Evolutionary conservation across 78 protist genomes (phyloP).

Genomic region (Cyanophora paradoxa): DNA sequence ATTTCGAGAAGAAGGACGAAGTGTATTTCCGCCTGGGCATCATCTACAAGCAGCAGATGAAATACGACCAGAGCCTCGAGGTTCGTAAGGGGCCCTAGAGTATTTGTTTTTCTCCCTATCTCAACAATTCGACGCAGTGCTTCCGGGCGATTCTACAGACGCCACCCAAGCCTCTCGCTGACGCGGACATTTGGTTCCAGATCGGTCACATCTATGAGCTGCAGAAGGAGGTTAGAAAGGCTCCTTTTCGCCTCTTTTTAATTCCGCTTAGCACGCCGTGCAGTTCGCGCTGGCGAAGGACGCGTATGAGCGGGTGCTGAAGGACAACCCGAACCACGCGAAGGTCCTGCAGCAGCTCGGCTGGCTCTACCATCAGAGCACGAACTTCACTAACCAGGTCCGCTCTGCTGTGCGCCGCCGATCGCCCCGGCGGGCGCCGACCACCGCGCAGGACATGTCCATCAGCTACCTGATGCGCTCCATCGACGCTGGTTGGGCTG

Average conservation of each 20-base stretch:
- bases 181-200: slow-evolving; percentile 74
- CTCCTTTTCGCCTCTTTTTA: neutral
- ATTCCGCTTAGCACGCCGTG: neutral
- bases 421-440: too few relatives aligned
- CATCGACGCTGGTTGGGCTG: slow-evolving; percentile 42
- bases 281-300: slow-evolving; percentile 51
- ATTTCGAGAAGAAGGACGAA: slow-evolving; percentile 65
- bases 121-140: slow-evolving; percentile 21
- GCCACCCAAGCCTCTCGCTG: slow-evolving; percentile 63
- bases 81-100: neutral
- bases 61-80: neutral
- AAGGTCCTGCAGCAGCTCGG: slow-evolving; percentile 71
- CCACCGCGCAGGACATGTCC: too few relatives aligned
- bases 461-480: slow-evolving; percentile 39
- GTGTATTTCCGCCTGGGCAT: slow-evolving; percentile 73
- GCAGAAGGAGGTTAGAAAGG: slow-evolving; percentile 55
- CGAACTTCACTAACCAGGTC: slow-evolving; percentile 34
- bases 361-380: slow-evolving; percentile 65
- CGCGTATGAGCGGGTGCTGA: slow-evolving; percentile 64
- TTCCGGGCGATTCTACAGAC: slow-evolving; percentile 33
- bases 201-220: slow-evolving; percentile 77
- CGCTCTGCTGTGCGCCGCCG: too few relatives aligned
- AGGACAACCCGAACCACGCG: slow-evolving; percentile 55
- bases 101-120: neutral
- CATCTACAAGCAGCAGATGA: slow-evolving; percentile 50